Evolutionary conservation across 164 flowering plant genomes (phyloP), one percentile per base, ranked within the genome.

Genomic region (Piper betle): DNA sequence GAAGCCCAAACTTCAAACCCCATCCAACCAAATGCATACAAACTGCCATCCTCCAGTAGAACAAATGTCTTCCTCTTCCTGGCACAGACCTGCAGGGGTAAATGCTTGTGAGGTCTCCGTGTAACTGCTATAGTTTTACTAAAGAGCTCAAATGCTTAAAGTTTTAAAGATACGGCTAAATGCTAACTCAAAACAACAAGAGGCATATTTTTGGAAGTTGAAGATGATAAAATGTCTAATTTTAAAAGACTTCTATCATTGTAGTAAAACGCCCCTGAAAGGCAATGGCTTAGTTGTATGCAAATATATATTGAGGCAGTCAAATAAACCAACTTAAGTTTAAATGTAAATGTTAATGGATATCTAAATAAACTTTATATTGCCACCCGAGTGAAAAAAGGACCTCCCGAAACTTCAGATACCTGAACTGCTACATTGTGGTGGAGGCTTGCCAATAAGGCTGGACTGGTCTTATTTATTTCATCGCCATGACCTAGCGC

Each of bases 401-500:
- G 33, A 25, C 1, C 33, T 2, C 33, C 33, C 33, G 33, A 25
- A 25, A 25, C 33, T 25, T 25, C 33, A 25, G 33, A 20, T 52
- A 91, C 98, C 96, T 92, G 96, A 52, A 87, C 86, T 7, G 83
- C 88, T 53, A 87, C 74, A 65, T 80, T 74, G 67, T 59, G 77
- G 72, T 80, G 77, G 40, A 92, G 86, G 70, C 84, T 71, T 53
- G 62, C 74, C 67, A 92, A 67, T 18, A 71, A 74, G 60, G 72
- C 75, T 15, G 98, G 98, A 62, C 75, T 77, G 17, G 89, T 83
- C 80, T 87, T 92, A 71, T 92, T 91, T 68, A 69, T 82, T 80
- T 92, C 98, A 71, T 92, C 96, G 52, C 96, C 98, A 69, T 86
- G 96, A 63, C 98, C 98, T 63, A 92, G 70, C 57, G 94, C 96